A percentile compares a stretch with the other conserved stretches of the same genome.
Conservation (phyloP, 2,329 filamentous ascomycete species). For the Aureobasidium leucospermi region DNA sequence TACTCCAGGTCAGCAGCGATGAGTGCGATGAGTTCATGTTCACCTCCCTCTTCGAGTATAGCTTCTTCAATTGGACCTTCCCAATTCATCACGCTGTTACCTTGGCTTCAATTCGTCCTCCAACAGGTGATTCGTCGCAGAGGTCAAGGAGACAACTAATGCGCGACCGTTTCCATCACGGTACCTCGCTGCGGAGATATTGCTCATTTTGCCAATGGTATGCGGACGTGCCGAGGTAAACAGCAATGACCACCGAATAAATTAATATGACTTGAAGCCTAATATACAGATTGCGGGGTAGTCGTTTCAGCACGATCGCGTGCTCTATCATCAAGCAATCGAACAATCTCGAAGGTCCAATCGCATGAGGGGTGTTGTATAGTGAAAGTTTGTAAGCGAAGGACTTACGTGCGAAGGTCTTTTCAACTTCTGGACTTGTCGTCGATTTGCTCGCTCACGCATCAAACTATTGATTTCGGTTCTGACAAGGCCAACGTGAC, state of each 20-base stretch:
- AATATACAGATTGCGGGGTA: background rate
- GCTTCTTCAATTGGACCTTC: background rate
- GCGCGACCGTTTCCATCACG: too few species aligned
- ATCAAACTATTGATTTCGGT: background rate
- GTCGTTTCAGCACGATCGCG: background rate
- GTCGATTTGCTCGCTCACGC: background rate
- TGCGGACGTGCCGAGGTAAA: background rate
- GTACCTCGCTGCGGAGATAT: background rate
- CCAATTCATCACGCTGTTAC: background rate
- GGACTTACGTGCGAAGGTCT: background rate
- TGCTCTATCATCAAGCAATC: background rate
- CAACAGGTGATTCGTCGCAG: too few species aligned
- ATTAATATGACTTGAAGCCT: background rate
- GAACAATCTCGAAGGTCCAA: background rate
- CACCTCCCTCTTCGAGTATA: background rate
- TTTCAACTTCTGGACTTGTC: background rate
- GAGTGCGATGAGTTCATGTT: too few species aligned
- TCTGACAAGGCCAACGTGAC: background rate
- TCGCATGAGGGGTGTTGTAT: background rate
- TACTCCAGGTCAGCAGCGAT: too few species aligned
- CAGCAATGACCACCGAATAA: background rate
- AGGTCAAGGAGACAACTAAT: too few species aligned
- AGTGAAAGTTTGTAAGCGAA: background rate
- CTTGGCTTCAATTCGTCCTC: background rate
- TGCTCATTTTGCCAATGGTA: background rate